Evolutionary conservation across 345 rosid genomes (phyloP), one percentile per base, ranked within the genome.

Genomic region (Noccaea bulbosa): DNA sequence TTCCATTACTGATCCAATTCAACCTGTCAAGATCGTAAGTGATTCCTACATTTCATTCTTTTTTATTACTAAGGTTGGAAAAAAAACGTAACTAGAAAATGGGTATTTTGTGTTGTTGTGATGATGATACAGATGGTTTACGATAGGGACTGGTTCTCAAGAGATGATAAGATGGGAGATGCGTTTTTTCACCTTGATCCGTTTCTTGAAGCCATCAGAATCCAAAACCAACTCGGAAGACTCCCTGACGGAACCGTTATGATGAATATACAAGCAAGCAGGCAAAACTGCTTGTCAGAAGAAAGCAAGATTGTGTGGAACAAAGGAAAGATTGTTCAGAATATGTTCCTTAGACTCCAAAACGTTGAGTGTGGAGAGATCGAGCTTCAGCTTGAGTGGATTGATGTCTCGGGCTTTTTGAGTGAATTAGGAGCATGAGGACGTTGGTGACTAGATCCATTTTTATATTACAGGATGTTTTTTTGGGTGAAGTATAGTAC

Each of bases 121-220:
- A 7, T 33, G 33, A 34, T 34, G 15, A 40, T 33, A 62, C 83
- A 90, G 92, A 47, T 56, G 16, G 93, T 90, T n/a, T 90, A 88
- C 33, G 97, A 93, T 66, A 79, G 74, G 66, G 96, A 87, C 69
- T 72, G 69, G 24, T 87, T 90, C 78, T 82, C 84, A 52, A 77
- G 66, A 16, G 97, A 90, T 52, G 97, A 93, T 79, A 84, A 81
- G 73, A 90, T 90, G 98, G 97, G 96, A 52, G 90, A 88, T 12
- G 96, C 97, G 1, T 81, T 88, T 68, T 79, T 93, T 55, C 74
- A 79, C 24, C 75, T 90, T 39, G 74, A 61, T 20, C 74, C 86
- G 0, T 83, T 77, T 41, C 16, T 86, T 7, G 83, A 86, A 61
- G 86, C 80, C 15, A 69, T 83, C 24, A 78, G 55, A 71, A 86